These are phyloP conservation scores for Macrolepiota albuminosa DNA, from an alignment of 768 basidiomycete species.

Conservation along the genomic window DNA sequence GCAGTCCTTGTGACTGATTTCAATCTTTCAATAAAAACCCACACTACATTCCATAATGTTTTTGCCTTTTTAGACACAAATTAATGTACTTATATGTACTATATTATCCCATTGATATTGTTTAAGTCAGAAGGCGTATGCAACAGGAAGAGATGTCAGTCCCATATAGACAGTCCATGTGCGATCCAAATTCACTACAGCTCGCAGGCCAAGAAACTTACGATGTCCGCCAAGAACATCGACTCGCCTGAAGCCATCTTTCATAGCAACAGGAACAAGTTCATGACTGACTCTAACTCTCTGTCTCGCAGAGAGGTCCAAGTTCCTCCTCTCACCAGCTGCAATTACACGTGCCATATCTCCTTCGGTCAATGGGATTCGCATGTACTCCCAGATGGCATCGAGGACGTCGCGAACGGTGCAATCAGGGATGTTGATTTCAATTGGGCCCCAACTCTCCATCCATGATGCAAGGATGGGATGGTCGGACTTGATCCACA, in stretches of 20 bases:
- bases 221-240: constrained; percentile 46
- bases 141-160: constrained; percentile 32
- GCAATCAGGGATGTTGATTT: constrained; percentile 30
- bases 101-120: background rate
- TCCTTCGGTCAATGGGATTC: constrained; percentile 30
- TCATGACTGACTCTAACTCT: constrained; percentile 36
- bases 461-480: constrained; percentile 36
- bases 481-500: constrained; percentile 36
- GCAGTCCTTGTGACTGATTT: background rate
- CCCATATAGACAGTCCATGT: constrained; percentile 45
- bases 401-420: constrained; percentile 43
- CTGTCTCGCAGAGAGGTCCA: constrained; percentile 23
- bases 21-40: background rate
- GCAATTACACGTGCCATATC: constrained; percentile 25
- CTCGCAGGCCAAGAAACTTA: constrained; percentile 41
- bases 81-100: background rate
- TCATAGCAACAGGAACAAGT: constrained; percentile 33
- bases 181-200: constrained; percentile 29
- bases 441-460: constrained; percentile 47
- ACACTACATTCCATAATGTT: background rate
- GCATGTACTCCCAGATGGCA: constrained; percentile 46
- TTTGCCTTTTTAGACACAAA: background rate
- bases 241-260: constrained; percentile 39
- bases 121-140: background rate
- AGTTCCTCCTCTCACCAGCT: constrained; percentile 1